phyloP scores from a whole-genome alignment of 139 green algal genomes.

The Chlorella sp. region DNA sequence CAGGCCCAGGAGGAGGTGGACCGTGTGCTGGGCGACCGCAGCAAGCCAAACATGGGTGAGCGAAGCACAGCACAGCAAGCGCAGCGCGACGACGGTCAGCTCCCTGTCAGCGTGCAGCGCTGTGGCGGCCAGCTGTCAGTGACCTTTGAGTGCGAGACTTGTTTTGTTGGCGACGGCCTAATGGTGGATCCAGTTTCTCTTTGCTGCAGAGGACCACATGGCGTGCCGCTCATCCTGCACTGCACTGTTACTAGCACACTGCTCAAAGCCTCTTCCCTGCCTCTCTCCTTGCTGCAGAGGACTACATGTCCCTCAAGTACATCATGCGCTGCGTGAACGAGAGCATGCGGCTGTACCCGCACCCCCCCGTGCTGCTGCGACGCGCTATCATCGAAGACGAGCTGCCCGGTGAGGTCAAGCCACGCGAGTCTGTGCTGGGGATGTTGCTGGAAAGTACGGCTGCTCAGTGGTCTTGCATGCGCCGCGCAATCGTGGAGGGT shows the following conservation, averaged over 20 bases:
- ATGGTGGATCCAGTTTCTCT: not conserved
- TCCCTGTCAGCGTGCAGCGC: no score
- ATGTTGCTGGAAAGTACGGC: no score
- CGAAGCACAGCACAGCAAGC: not conserved
- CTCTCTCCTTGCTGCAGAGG: conserved; percentile 6
- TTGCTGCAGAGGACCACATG: not conserved
- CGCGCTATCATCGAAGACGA: conserved; percentile 80
- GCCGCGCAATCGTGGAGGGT: conserved; percentile 83
- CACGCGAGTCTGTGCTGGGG: no score
- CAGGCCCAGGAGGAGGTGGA: conserved; percentile 91
- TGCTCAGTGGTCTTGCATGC: no score
- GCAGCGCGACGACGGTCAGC: not conserved
- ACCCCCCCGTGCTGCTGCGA: conserved; percentile 95
- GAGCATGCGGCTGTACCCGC: conserved; percentile 98
- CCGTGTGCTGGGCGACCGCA: conserved; percentile 71
- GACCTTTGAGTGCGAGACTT: no score
- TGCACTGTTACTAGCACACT: not conserved
- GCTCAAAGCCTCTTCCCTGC: not conserved
- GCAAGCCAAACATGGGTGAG: conserved; percentile 45
- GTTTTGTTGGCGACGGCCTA: not conserved
- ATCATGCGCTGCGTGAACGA: conserved; percentile 94
- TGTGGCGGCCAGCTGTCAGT: no score
- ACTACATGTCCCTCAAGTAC: conserved; percentile 89
- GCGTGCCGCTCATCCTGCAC: not conserved
- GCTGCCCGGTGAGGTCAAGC: conserved; percentile 82